Evolutionary conservation across 75 land plant species (phyloP), one percentile per base, ranked within the genome.

Genomic region (Selaginella tamariscina): DNA sequence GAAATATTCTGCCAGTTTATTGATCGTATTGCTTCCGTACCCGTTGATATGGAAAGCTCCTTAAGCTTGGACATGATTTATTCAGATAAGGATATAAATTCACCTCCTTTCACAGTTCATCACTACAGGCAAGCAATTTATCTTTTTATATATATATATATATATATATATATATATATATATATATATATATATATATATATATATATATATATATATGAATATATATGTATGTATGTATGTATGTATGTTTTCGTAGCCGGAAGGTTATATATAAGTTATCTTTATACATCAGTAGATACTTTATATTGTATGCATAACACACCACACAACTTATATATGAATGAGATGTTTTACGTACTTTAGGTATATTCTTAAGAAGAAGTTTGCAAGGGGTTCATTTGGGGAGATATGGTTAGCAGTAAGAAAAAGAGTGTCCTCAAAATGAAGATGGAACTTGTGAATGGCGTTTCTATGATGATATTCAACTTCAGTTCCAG

Each of bases 401-500:
- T 93, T 83, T 86, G 98, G 98, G 39, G 95, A 93, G 69, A 83
- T 93, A 55, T 93, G 95, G 95, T 67, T 93, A 63, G 95, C 96
- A 32, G 76, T 85, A 11, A 64, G 26, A 70, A 62, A 83, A 80
- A 85, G 79, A 85, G 54, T 85, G 83, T 56, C 70, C 81, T 56
- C 59, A 80, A 29, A 78, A 54, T 31, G 33, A 21, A 44, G 23
- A 23, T 55, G 33, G 26, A 54, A 30, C 20, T 18, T 30, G 32
- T 24, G 28, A 27, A 20, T 63, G 39, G 30, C 29, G 56, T 20
- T 29, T 65, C 32, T 11, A 67, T 64, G 28, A 65, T 27, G 29
- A 31, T 5, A 70, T 15, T 62, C 69, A 54, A 56, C 32, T 66
- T 26, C 28, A 64, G 60, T 32, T 27, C 27, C 32, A 31, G 64